These are phyloP conservation scores for Isatis lusitanica DNA, from an alignment of 441 rosid species.

Conservation along the genomic window DNA sequence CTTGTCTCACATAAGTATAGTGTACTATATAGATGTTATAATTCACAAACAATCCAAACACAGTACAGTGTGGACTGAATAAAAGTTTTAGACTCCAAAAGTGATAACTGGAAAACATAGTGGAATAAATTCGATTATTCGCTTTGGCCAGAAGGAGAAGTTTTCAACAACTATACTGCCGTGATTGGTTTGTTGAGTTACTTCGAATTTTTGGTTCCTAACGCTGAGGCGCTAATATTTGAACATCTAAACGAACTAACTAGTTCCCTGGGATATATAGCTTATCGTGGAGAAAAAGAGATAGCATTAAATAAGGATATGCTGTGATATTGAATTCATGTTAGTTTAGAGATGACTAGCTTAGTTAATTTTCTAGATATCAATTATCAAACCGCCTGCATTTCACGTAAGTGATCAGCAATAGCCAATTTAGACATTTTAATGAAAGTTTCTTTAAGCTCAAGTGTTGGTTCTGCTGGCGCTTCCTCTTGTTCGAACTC, in stretches of 20 bases:
- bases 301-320: background rate
- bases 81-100: no score
- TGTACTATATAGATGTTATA: no score
- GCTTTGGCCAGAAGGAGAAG: background rate
- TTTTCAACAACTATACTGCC: background rate
- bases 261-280: background rate
- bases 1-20: background rate
- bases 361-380: background rate
- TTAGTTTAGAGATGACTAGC: background rate
- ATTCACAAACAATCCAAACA: no score
- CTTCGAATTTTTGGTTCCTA: background rate
- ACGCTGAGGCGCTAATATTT: background rate
- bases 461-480: background rate
- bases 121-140: background rate
- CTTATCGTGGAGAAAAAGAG: background rate
- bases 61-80: background rate
- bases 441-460: background rate
- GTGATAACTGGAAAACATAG: background rate
- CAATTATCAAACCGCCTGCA: background rate
- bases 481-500: background rate
- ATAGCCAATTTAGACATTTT: background rate
- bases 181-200: background rate
- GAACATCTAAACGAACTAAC: background rate
- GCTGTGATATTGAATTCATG: background rate
- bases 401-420: background rate